phyloP scores from a whole-genome alignment of 1,139 yeast genomes.

The Hansenula lynferdii region DNA sequence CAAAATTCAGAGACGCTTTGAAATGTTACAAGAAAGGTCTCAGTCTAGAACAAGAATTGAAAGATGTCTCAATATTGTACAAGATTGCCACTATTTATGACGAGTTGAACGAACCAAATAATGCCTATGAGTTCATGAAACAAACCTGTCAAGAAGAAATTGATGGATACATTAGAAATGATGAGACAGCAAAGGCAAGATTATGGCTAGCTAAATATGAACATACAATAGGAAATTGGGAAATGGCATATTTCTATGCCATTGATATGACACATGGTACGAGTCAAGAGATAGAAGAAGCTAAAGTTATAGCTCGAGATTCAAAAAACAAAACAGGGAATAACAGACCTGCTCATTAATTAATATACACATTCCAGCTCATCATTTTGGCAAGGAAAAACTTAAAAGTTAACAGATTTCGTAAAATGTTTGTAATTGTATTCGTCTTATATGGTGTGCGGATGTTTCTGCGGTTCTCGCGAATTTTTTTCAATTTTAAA shows the following conservation, averaged over 20 bases:
- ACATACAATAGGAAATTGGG: slow-evolving; percentile 49
- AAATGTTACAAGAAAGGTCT: slow-evolving; percentile 48
- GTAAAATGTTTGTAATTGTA: too few relatives aligned
- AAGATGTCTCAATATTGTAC: slow-evolving; percentile 50
- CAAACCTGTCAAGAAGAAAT: slow-evolving; percentile 65
- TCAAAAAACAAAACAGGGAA: slow-evolving; percentile 14
- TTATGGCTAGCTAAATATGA: slow-evolving; percentile 84
- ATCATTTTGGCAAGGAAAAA: too few relatives aligned
- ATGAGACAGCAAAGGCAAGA: slow-evolving; percentile 77
- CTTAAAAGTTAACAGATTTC: too few relatives aligned
- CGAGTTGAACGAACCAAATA: slow-evolving; percentile 43
- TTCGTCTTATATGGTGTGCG: background rate
- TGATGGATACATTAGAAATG: slow-evolving; percentile 58
- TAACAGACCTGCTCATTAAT: background rate
- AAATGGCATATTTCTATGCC: slow-evolving; percentile 71
- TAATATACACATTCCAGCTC: too few relatives aligned
- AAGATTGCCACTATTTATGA: slow-evolving; percentile 70
- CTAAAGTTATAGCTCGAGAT: slow-evolving; percentile 76
- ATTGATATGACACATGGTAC: slow-evolving; percentile 71
- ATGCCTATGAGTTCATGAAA: slow-evolving; percentile 64
- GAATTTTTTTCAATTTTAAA: background rate
- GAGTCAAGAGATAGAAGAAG: slow-evolving; percentile 86
- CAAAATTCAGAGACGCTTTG: slow-evolving; percentile 37
- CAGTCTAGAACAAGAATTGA: slow-evolving; percentile 31
- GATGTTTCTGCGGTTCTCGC: background rate